These are phyloP conservation scores for Microcyclospora pomicola DNA, from an alignment of 2,329 filamentous ascomycete genomes.

Conservation along the genomic window DNA sequence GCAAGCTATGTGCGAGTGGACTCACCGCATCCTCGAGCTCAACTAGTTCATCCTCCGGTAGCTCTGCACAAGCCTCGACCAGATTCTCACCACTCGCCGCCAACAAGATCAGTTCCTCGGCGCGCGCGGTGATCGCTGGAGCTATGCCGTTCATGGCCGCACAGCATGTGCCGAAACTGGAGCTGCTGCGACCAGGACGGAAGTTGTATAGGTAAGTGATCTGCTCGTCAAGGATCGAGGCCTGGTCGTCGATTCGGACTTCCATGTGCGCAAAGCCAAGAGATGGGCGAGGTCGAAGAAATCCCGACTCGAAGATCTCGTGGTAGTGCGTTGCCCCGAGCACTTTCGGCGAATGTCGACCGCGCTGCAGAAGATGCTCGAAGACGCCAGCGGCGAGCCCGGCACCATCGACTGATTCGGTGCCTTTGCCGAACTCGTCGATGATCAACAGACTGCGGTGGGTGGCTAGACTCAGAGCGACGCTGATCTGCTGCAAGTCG, in stretches of 20 bases:
- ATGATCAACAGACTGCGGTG: constrained; percentile 69
- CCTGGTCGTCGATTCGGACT: constrained; percentile 44
- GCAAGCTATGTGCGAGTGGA: background rate
- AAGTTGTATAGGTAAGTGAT: constrained; percentile 23
- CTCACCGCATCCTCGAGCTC: constrained; percentile 54
- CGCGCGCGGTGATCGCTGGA: constrained; percentile 54
- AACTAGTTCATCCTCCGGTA: constrained; percentile 50
- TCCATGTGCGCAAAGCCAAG: constrained; percentile 60
- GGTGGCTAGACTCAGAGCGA: constrained; percentile 62
- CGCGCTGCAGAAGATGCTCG: constrained; percentile 40
- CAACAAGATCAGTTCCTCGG: constrained; percentile 57
- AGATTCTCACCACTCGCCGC: constrained; percentile 63
- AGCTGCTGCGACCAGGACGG: constrained; percentile 51
- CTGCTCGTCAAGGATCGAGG: constrained; percentile 42
- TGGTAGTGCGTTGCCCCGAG: constrained; percentile 52
- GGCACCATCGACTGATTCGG: constrained; percentile 49
- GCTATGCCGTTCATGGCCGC: constrained; percentile 79
- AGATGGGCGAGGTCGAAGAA: constrained; percentile 37
- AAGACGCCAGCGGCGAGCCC: constrained; percentile 50
- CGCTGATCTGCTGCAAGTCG: constrained; percentile 74
- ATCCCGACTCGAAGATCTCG: constrained; percentile 56
- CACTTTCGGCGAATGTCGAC: constrained; percentile 41
- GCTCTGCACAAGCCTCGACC: constrained; percentile 52
- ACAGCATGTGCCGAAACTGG: constrained; percentile 75
- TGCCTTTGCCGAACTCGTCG: constrained; percentile 76